These are phyloP conservation scores for sunflower (Helianthus annuus) DNA, from an alignment of 129 eudicot species.

Conservation along the genomic window DNA sequence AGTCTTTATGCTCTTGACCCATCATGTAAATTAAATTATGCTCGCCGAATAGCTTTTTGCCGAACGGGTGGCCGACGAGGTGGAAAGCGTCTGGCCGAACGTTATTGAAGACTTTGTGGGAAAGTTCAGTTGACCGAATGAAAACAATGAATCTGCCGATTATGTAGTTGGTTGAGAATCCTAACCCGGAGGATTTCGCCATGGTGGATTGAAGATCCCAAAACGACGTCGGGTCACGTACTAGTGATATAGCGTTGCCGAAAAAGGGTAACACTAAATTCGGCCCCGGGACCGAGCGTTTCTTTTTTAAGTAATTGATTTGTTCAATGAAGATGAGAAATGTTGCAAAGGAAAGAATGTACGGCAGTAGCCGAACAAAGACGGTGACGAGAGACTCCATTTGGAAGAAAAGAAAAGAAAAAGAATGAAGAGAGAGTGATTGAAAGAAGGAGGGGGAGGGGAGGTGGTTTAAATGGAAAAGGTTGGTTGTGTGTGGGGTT, in stretches of 20 bases:
- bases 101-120: conserved; percentile 74
- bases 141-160: conserved; percentile 81
- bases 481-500: conserved; percentile 12
- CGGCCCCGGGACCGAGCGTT: conserved; percentile 65
- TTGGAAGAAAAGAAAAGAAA: not conserved
- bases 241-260: conserved; percentile 65
- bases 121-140: conserved; percentile 59
- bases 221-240: conserved; percentile 60
- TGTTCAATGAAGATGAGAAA: conserved; percentile 53
- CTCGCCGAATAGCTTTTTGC: conserved; percentile 82
- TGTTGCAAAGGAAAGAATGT: conserved; percentile 35
- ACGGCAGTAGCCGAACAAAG: conserved; percentile 29
- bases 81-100: conserved; percentile 85
- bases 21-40: conserved; percentile 78
- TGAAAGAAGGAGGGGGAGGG: not conserved
- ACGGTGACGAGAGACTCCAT: conserved; percentile 23
- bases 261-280: conserved; percentile 64
- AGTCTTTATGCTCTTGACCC: conserved; percentile 79
- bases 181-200: conserved; percentile 60
- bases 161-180: conserved; percentile 74
- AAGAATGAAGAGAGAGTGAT: not conserved
- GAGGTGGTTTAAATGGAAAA: not conserved
- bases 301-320: conserved; percentile 59
- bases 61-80: conserved; percentile 85
- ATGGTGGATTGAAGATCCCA: conserved; percentile 63